Evolutionary conservation across 768 basidiomycete species (phyloP).

Genomic region (Mycena crocata): DNA sequence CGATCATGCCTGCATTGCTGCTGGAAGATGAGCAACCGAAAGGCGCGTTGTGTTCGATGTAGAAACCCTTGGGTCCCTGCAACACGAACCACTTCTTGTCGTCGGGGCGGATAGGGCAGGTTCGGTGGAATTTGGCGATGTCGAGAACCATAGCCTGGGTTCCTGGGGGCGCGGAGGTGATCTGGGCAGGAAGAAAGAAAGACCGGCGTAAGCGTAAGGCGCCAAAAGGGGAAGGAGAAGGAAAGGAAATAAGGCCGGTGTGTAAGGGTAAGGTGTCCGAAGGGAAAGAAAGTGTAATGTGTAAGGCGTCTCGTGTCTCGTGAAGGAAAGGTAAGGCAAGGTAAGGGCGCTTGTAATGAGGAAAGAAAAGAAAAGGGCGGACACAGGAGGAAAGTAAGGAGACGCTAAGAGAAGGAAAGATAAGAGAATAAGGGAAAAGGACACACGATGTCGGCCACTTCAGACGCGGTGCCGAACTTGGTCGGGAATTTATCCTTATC

Average conservation of each 20-base stretch:
- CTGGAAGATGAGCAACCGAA: conserved; percentile 44
- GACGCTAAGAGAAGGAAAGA: background rate
- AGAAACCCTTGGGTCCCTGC: conserved; percentile 39
- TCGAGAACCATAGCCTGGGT: conserved; percentile 27
- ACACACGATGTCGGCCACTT: conserved; percentile 31
- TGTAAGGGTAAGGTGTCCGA: background rate
- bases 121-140: conserved; percentile 50
- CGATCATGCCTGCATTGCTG: conserved; percentile 46
- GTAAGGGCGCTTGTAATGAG: background rate
- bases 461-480: conserved; percentile 20
- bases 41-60: conserved; percentile 46
- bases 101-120: conserved; percentile 43
- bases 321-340: background rate
- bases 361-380: background rate
- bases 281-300: background rate
- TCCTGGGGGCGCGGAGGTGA: conserved; percentile 12
- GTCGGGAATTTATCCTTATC: conserved; percentile 35
- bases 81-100: conserved; percentile 51
- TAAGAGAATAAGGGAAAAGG: background rate
- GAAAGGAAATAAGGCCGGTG: background rate
- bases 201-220: conserved; percentile 9
- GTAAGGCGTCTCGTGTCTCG: background rate
- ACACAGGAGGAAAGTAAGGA: too few species aligned
- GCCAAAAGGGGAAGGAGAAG: background rate
- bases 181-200: conserved; percentile 13